Conservation (phyloP, 2,329 filamentous ascomycete species). For the Tolypocladium album region DNA sequence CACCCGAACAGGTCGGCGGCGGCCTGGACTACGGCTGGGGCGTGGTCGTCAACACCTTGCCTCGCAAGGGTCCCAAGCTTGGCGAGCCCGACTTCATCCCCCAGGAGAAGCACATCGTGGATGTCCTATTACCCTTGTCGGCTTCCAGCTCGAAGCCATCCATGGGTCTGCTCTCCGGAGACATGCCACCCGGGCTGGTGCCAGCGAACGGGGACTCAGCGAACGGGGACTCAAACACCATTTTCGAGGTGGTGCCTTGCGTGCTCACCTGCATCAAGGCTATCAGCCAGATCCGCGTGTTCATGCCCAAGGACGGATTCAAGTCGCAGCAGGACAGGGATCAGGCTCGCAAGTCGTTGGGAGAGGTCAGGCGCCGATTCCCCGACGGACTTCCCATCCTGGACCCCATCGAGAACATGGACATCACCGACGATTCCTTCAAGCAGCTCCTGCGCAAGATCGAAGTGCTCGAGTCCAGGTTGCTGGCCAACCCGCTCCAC, state of each 20-base stretch:
- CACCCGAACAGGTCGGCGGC: constrained; percentile 27
- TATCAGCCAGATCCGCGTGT: constrained; percentile 74
- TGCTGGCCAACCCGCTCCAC: constrained; percentile 84
- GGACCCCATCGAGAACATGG: constrained; percentile 94
- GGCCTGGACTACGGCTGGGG: constrained; percentile 83
- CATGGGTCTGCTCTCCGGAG: constrained; percentile 17
- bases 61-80: constrained; percentile 55
- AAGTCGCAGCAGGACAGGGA: constrained; percentile 53
- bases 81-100: constrained; percentile 57
- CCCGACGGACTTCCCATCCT: constrained; percentile 82
- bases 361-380: constrained; percentile 78
- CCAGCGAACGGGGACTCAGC: constrained; percentile 17
- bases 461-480: constrained; percentile 83
- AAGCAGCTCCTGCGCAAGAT: constrained; percentile 93
- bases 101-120: constrained; percentile 72
- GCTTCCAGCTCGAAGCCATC: constrained; percentile 37
- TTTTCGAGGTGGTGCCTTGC: constrained; percentile 53
- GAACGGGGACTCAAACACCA: constrained; percentile 16
- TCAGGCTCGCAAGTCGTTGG: constrained; percentile 57
- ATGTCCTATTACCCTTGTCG: constrained; percentile 61
- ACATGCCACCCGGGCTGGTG: constrained; percentile 52
- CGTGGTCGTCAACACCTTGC: constrained; percentile 64
- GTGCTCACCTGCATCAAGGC: constrained; percentile 76
- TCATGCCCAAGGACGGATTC: constrained; percentile 65
- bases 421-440: constrained; percentile 83